Base-by-base conservation (phyloP, 441 rosid genomes). In the Erodium chrysanthum region DNA sequence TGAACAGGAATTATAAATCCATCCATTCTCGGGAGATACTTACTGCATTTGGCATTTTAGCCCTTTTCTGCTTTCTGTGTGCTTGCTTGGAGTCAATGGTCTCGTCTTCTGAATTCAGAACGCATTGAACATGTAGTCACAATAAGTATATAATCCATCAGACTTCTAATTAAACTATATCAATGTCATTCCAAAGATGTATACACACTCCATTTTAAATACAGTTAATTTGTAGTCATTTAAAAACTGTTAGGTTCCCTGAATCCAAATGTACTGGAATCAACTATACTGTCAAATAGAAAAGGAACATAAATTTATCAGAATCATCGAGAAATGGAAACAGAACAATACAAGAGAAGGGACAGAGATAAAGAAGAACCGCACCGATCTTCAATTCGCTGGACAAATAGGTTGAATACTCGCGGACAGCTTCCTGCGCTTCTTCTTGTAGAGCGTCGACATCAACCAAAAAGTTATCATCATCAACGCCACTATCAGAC, bases 361-460 rank as follows among this genome's bases (percentile, higher is more conserved):
- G 11, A 0, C 7, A 65, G 5, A 44, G 31, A 2, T 12, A 17
- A 23, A 44, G 2, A 17, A n/a, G 22, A 15, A 23, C 33, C 14
- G 61, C 18, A 92, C 98, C 92, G 65, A 86, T 76, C 75, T 40
- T 81, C 20, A 92, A 78, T 64, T 83, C 75, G 65, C 84, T 84
- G 70, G 91, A 88, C 64, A 92, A 72, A 18, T 84, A 84, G 4
- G 75, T 46, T 21, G 94, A 78, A 65, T 73, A 88, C 62, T 89
- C 88, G 5, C 74, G 76, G 31, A 76, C 96, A 22, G 83, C 92
- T 29, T 68, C 82, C 54, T 74, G 74, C 0, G 96, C 98, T 79
- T 92, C 96, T 37, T 78, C 74, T 74, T 92, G 94, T 9, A 92
- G 86, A 62, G 73, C 78, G 21, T 86, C 84, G 52, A 81, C 67